Percentiles rank a stretch among this genome's conserved stretches.
Evolutionary conservation across 2,329 filamentous ascomycete species (phyloP).

Genomic region (Sphaerulina populicola): DNA sequence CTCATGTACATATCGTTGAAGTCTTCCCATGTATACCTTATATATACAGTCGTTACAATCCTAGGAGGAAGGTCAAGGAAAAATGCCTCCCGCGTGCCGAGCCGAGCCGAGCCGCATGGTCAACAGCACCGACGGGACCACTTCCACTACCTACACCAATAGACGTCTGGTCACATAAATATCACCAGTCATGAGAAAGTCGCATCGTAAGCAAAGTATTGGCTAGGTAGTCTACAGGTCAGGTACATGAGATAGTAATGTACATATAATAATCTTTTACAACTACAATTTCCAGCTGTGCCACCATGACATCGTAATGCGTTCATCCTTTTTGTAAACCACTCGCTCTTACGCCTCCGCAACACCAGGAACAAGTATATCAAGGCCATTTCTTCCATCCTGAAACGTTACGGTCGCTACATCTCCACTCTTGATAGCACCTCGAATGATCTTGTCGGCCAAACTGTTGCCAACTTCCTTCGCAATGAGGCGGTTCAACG

Average conservation of each 20-base stretch:
- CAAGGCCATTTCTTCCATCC: slow-evolving; percentile 42
- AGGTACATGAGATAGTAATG: not conserved
- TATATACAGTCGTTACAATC: too few species aligned
- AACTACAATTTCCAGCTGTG: not conserved
- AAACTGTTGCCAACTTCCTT: slow-evolving; percentile 83
- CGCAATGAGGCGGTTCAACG: slow-evolving; percentile 80
- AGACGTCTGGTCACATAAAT: not conserved
- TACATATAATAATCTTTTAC: not conserved
- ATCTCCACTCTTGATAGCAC: slow-evolving; percentile 68
- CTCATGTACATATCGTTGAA: too few species aligned
- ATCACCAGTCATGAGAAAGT: not conserved
- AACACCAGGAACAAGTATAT: slow-evolving; percentile 17
- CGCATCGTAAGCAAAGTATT: not conserved
- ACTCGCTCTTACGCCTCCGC: not conserved
- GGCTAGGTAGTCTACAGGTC: not conserved
- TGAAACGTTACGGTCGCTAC: slow-evolving; percentile 62
- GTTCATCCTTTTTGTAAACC: not conserved
- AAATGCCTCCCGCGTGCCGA: not conserved
- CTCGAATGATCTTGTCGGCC: slow-evolving; percentile 85
- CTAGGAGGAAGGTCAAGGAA: not conserved
- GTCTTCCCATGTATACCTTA: not conserved
- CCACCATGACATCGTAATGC: not conserved
- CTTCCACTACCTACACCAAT: too few species aligned
- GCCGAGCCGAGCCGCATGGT: too few species aligned
- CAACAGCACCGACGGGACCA: too few species aligned